phyloP scores from a whole-genome alignment of 2,329 filamentous ascomycete species.

The Dactylellina drechsleri region DNA sequence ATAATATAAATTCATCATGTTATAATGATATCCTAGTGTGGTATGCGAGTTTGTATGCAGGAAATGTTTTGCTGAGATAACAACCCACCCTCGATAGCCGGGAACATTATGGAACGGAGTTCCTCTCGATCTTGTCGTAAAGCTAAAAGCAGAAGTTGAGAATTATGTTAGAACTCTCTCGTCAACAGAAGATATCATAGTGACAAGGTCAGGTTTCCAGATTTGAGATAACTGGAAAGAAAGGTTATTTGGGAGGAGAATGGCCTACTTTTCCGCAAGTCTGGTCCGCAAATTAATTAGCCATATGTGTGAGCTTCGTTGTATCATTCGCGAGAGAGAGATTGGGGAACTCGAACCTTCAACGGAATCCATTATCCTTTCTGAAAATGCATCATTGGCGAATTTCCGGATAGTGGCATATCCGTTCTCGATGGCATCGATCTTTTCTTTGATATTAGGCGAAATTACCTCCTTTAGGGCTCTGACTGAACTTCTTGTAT shows the following conservation, averaged over 20 bases:
- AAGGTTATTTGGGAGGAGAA: neutral
- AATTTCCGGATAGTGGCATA: conserved; percentile 32
- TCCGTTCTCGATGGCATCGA: conserved; percentile 23
- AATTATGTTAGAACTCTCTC: neutral
- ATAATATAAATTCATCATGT: neutral
- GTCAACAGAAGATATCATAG: neutral
- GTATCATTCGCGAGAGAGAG: neutral
- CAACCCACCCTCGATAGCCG: conserved; percentile 36
- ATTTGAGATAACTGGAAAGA: neutral
- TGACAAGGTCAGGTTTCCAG: neutral
- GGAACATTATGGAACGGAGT: conserved; percentile 37
- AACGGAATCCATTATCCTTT: conserved; percentile 49
- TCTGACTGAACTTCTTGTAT: conserved; percentile 15
- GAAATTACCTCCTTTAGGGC: conserved; percentile 41
- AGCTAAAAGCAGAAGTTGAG: conserved; percentile 7
- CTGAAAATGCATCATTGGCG: conserved; percentile 49
- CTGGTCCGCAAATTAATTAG: conserved; percentile 1
- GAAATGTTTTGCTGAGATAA: no score
- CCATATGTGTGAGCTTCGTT: no score
- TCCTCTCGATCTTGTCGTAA: conserved; percentile 36
- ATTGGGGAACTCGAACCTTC: conserved; percentile 27
- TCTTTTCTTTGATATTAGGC: conserved; percentile 44
- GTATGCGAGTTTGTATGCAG: no score
- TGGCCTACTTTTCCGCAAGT: conserved; percentile 39
- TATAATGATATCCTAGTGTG: no score